phyloP scores from a whole-genome alignment of 2,329 filamentous ascomycete genomes.

The Beauveria asiatica region DNA sequence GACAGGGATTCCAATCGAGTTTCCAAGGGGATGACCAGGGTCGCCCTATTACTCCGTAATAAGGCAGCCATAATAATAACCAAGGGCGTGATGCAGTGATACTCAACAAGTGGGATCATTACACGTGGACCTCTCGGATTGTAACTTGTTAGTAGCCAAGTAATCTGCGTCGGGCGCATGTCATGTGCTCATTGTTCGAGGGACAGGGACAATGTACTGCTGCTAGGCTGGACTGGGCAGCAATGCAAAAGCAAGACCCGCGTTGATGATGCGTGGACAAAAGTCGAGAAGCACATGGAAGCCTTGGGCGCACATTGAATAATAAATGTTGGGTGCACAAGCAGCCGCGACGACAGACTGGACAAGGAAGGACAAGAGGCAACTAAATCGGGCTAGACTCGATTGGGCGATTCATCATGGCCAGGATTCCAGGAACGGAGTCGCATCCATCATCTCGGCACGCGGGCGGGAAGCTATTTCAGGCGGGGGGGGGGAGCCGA shows the following conservation, averaged over 20 bases:
- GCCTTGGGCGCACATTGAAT: not conserved
- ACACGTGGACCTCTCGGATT: not conserved
- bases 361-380: not conserved
- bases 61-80: too few species aligned
- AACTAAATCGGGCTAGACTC: not conserved
- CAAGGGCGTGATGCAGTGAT: too few species aligned
- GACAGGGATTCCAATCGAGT: too few species aligned
- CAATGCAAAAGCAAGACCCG: not conserved
- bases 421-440: not conserved
- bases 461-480: not conserved
- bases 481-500: not conserved
- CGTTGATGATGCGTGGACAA: not conserved
- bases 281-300: not conserved
- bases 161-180: not conserved
- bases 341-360: too few species aligned
- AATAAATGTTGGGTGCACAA: too few species aligned
- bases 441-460: not conserved
- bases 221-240: not conserved
- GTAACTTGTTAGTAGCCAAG: not conserved
- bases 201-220: not conserved
- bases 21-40: too few species aligned
- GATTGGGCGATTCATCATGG: not conserved
- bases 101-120: not conserved
- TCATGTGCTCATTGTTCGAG: not conserved
- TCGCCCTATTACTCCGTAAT: too few species aligned